phyloP scores from a whole-genome alignment of 306 rosid genomes.

The Pyrus bretschneideri region DNA sequence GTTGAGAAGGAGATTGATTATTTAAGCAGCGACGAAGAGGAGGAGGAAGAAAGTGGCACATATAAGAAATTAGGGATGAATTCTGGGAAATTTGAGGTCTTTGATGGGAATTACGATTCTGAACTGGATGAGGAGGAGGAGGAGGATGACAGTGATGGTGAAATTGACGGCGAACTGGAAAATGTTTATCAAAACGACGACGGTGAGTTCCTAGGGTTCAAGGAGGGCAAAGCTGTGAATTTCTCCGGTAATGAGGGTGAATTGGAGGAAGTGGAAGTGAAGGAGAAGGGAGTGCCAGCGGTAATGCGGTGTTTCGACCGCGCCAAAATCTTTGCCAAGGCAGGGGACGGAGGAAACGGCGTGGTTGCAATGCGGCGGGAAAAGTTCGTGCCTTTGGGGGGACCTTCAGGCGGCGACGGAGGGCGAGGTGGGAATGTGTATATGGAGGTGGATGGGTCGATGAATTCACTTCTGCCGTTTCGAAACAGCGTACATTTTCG shows the following conservation, averaged over 20 bases:
- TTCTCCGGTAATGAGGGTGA: conserved; percentile 10
- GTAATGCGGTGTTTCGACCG: conserved; percentile 95
- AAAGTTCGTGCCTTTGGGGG: conserved; percentile 84
- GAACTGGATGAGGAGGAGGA: conserved; percentile 26
- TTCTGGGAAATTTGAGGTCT: conserved; percentile 19
- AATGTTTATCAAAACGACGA: not conserved
- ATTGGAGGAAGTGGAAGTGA: conserved; percentile 26
- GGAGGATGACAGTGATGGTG: not conserved
- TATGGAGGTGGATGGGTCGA: conserved; percentile 68
- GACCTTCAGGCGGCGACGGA: conserved; percentile 91
- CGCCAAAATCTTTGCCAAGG: conserved; percentile 60
- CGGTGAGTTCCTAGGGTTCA: conserved; percentile 5
- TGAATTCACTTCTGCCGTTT: conserved; percentile 79
- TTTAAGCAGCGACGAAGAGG: conserved; percentile 18
- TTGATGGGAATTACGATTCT: conserved; percentile 25
- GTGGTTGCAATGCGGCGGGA: conserved; percentile 92
- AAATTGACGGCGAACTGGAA: conserved; percentile 16
- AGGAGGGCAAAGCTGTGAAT: conserved; percentile 6
- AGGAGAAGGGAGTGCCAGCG: conserved; percentile 89
- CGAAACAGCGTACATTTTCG: conserved; percentile 83
- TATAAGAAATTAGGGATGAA: conserved; percentile 14
- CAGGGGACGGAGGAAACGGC: conserved; percentile 86
- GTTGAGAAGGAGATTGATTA: conserved; percentile 20
- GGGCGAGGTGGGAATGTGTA: conserved; percentile 88
- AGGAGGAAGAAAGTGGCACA: not conserved